Percentiles rank a stretch among this genome's conserved stretches.
Evolutionary conservation across 495 filamentous ascomycete genomes (phyloP).

Genomic region (Apiosordaria backusii): DNA sequence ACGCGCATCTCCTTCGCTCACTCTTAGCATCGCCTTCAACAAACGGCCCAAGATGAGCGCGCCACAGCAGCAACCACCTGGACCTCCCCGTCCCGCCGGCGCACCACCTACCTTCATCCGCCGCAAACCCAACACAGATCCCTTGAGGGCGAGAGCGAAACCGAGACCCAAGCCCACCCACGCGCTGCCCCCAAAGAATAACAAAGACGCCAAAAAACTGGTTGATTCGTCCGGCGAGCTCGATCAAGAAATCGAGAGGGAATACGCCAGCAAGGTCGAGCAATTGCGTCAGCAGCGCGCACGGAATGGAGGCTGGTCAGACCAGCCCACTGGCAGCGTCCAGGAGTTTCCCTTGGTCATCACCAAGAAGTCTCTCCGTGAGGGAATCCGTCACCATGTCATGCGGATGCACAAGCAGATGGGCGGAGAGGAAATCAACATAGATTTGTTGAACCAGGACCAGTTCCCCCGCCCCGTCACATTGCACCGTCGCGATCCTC

Average conservation of each 20-base stretch:
- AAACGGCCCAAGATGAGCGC: conserved; percentile 50
- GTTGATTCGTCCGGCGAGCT: neutral
- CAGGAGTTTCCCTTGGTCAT: conserved; percentile 70
- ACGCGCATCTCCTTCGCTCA: neutral
- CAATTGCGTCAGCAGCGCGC: conserved; percentile 33
- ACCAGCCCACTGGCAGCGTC: conserved; percentile 49
- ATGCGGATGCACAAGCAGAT: conserved; percentile 57
- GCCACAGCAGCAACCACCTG: conserved; percentile 37
- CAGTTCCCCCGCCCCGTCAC: conserved; percentile 86
- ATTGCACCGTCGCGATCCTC: conserved; percentile 85
- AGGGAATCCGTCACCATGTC: conserved; percentile 81
- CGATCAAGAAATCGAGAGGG: neutral
- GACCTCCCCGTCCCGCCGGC: conserved; percentile 24
- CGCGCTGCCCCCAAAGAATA: conserved; percentile 8
- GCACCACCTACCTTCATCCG: conserved; percentile 32
- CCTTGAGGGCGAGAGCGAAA: conserved; percentile 64
- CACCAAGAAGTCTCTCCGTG: conserved; percentile 73
- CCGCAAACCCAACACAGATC: conserved; percentile 53
- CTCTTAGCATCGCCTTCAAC: neutral
- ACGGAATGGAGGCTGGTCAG: conserved; percentile 60
- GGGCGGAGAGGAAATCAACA: conserved; percentile 48
- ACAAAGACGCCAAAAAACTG: neutral
- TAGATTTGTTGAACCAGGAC: conserved; percentile 59
- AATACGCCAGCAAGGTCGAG: conserved; percentile 11
- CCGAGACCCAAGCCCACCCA: conserved; percentile 24